Evolutionary conservation across 352 stramenopile species (phyloP), one percentile per base, ranked within the genome.

Genomic region (Pythium grandisporangium): DNA sequence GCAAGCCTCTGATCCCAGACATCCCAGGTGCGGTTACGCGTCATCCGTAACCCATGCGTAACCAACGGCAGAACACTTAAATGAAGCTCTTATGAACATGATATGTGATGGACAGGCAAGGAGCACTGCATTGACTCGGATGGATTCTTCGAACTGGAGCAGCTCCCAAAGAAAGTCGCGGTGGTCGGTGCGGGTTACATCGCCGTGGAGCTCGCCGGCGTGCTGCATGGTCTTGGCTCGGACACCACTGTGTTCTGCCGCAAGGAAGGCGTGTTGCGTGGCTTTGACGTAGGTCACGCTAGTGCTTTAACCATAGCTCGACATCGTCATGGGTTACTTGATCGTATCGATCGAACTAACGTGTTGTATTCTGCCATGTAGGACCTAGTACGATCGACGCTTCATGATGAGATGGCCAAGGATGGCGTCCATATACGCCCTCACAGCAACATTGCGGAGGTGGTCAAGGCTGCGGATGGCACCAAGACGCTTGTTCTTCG

Each of bases 171-270:
- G 42, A 93, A 92, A 51, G 86, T 92, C 13, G 85, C 96, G 6
- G 89, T 99, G 2, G 80, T 98, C 8, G 95, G 96, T 37, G 95
- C 85, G 13, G 96, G 95, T 17, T 99, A 98, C 75, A 99, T 99
- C 63, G 95, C 89, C 24, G 88, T 98, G n/a, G 96, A 99, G 70
- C 61, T 99, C 13, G 96, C 95, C 4, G 91, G 95, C 26, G 88
- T 99, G 16, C 77, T 99, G 16, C 84, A 96, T 41, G 73, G 59
- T n/a, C 59, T 99, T 4, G 93, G 93, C 7, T 80, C 71, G 1
- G 82, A 98, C 35, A 95, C 92, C 20, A 88, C 71, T 5, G 59
- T 97, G 30, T 91, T 96, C 43, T 95, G 82, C 48, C 80, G 91
- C 26, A 67, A 80, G n/a, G 70, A 93, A 21, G 58, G 71, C 21